Base-by-base conservation (phyloP, 495 filamentous ascomycete species). In the Evansstolkia leycettana region DNA sequence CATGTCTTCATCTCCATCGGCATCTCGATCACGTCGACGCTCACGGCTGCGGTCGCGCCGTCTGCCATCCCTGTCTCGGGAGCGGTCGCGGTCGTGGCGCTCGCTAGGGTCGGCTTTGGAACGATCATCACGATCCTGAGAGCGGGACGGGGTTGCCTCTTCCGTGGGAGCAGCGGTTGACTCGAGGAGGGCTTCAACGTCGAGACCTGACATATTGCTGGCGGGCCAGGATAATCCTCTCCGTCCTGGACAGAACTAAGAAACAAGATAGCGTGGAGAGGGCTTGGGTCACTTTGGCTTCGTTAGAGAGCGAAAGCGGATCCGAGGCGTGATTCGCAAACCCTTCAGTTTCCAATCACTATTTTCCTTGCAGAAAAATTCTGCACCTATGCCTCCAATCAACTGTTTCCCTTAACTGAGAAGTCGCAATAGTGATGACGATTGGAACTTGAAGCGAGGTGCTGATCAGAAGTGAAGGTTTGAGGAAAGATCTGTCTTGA, bases 161-260 rank as follows among this genome's bases (percentile, higher is more conserved):
- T 76, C 75, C 8, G 59, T 43, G 24, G 62, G 64, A 45, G 72
- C 78, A 27, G 87, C 87, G 46, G 87, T 87, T 23, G 83, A 84
- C 64, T 94, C 88, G 49, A 94, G 74, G 41, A 94, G 78, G 48
- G 87, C 87, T 72, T 94, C 87, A 48, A 94, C 84, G 57, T 93
- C 84, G 52, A 92, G 70, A 61, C 80, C 80, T 55, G 87, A 89
- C 87, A 94, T 94, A 32, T 48, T 64, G 47, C 34, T 38, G 32
- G 24, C 36, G 34, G 26, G 37, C 41, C 37, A 43, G 34, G 20
- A 32, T 33, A 43, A 37, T 34, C 24, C 40, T 34, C 44, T 40
- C 33, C 43, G 41, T 32, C 31, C 19, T 47, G 35, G 33, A 41
- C 37, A 7, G 33, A 42, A 24, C 19, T 37, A 43, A 42, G 40